Conservation (phyloP, 805 yeast genomes). For the Metschnikowia reukaufii region DNA sequence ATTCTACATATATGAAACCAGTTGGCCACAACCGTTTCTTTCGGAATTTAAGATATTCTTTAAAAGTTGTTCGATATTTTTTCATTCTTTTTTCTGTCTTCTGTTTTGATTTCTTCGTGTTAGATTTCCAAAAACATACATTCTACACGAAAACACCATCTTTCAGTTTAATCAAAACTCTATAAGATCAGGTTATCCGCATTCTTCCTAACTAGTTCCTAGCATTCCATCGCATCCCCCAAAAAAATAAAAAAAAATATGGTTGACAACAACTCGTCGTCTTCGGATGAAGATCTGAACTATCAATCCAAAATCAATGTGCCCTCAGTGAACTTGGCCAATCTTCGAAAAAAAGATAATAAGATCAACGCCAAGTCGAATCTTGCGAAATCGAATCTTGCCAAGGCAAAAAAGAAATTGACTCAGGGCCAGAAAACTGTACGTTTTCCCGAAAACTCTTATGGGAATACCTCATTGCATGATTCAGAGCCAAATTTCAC, state of each 20-base stretch:
- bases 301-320: conserved; percentile 30
- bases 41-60: too few species aligned
- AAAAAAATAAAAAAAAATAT: too few species aligned
- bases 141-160: too few species aligned
- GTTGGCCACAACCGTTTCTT: too few species aligned
- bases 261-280: conserved; percentile 11
- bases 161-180: too few species aligned
- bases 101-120: background rate
- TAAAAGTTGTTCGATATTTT: too few species aligned
- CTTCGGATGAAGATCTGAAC: conserved; percentile 34
- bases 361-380: conserved; percentile 17
- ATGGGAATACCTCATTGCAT: conserved; percentile 29
- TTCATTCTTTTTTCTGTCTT: background rate
- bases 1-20: conserved; percentile 1
- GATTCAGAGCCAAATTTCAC: conserved; percentile 23
- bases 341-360: conserved; percentile 21
- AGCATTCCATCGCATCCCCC: background rate
- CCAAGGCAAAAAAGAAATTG: conserved; percentile 24
- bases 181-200: too few species aligned
- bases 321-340: conserved; percentile 33
- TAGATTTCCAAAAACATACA: background rate
- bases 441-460: conserved; percentile 30
- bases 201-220: too few species aligned
- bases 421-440: conserved; percentile 24
- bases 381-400: conserved; percentile 20